These are phyloP conservation scores for Aspergillus brunneoviolaceus DNA, from an alignment of 2,329 filamentous ascomycete species.

Conservation along the genomic window DNA sequence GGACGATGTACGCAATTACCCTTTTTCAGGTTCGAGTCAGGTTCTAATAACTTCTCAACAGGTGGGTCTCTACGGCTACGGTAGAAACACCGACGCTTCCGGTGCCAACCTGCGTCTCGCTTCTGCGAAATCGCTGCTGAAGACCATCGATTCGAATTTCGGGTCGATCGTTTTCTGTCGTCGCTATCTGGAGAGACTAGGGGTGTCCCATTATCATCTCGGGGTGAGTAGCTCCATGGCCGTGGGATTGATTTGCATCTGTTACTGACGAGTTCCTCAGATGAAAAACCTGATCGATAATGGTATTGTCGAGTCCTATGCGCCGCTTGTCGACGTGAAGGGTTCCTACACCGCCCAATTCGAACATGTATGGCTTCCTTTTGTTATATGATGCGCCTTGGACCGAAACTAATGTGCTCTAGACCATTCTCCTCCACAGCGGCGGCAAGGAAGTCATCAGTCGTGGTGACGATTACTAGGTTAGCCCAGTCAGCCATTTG, in stretches of 20 bases:
- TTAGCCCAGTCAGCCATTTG: neutral
- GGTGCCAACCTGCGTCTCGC: slow-evolving; percentile 43
- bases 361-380: slow-evolving; percentile 50
- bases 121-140: slow-evolving; percentile 58
- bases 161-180: slow-evolving; percentile 62
- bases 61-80: slow-evolving; percentile 56
- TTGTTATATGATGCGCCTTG: no score
- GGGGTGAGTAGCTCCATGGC: slow-evolving; percentile 45
- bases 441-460: slow-evolving; percentile 54
- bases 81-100: slow-evolving; percentile 39
- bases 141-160: slow-evolving; percentile 62
- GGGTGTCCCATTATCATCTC: slow-evolving; percentile 58
- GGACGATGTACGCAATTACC: slow-evolving; percentile 45
- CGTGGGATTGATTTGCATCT: neutral
- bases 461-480: slow-evolving; percentile 54
- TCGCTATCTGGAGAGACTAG: slow-evolving; percentile 64
- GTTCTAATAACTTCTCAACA: slow-evolving; percentile 22
- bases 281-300: slow-evolving; percentile 58
- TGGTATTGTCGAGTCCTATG: slow-evolving; percentile 59
- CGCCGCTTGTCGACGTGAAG: slow-evolving; percentile 57
- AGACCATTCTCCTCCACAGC: slow-evolving; percentile 52
- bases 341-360: slow-evolving; percentile 66
- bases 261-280: slow-evolving; percentile 30
- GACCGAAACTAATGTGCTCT: slow-evolving; percentile 10
- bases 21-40: neutral